phyloP scores from a whole-genome alignment of 768 basidiomycete genomes.

The Tubosaeta sp. region DNA sequence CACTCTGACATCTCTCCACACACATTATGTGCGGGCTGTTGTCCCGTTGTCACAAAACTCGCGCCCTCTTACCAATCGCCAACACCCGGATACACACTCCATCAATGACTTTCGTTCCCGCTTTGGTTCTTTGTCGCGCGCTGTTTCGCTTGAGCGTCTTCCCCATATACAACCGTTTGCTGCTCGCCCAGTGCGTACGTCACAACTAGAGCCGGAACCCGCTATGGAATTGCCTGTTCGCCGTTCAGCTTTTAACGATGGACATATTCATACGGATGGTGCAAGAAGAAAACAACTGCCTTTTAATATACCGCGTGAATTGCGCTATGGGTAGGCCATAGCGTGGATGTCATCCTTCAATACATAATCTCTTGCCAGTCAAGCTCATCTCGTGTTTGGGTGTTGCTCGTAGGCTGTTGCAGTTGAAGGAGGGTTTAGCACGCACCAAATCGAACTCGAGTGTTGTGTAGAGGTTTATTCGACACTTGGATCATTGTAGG shows the following conservation, averaged over 20 bases:
- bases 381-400: no score
- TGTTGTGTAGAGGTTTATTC: not conserved
- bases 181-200: conserved; percentile 26
- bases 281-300: not conserved
- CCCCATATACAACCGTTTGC: conserved; percentile 16
- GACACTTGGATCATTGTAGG: not conserved
- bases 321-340: not conserved
- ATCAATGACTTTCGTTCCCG: not conserved
- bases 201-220: conserved; percentile 31
- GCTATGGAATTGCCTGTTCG: conserved; percentile 28
- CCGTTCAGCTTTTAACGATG: not conserved
- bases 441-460: not conserved
- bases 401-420: not conserved
- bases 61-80: not conserved
- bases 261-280: not conserved
- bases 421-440: not conserved
- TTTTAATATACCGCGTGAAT: not conserved
- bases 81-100: not conserved
- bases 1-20: not conserved
- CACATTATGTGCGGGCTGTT: not conserved
- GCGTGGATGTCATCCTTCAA: no score
- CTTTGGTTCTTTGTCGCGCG: not conserved
- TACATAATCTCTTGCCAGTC: no score
- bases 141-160: not conserved
- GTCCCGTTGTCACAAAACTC: not conserved